Evolutionary conservation across 2,329 filamentous ascomycete genomes (phyloP).

Genomic region (Ophiostoma piceae): DNA sequence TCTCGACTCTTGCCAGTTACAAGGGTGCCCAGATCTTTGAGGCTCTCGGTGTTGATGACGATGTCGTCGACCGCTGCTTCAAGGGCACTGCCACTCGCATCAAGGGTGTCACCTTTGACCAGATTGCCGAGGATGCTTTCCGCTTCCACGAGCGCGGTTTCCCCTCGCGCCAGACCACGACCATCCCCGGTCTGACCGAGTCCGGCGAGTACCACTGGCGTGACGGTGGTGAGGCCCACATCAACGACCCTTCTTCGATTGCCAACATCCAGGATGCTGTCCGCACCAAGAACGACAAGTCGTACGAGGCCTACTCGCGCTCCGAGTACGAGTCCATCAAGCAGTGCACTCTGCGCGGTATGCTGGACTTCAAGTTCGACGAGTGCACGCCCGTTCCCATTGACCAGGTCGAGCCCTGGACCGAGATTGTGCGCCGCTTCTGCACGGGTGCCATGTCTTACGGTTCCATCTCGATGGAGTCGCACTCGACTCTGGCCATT

Average conservation of each 20-base stretch:
- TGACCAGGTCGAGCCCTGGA: conserved; percentile 97
- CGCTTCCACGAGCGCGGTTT: conserved; percentile 92
- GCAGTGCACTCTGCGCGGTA: conserved; percentile 86
- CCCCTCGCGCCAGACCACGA: conserved; percentile 70
- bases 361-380: conserved; percentile 95
- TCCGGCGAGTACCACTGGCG: conserved; percentile 98
- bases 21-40: conserved; percentile 98
- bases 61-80: conserved; percentile 90
- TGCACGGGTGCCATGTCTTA: conserved; percentile 98
- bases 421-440: conserved; percentile 92
- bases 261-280: conserved; percentile 97
- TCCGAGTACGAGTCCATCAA: conserved; percentile 96
- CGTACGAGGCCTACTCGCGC: conserved; percentile 91
- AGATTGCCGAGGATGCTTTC: conserved; percentile 90
- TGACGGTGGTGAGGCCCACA: conserved; percentile 88
- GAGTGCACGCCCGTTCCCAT: conserved; percentile 80
- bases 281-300: conserved; percentile 95
- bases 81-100: conserved; percentile 90
- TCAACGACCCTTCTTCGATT: conserved; percentile 92
- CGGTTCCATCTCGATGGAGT: conserved; percentile 97
- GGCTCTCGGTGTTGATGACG: conserved; percentile 86
- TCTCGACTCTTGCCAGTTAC: conserved; percentile 91
- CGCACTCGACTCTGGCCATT: conserved; percentile 89
- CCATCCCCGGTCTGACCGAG: conserved; percentile 76
- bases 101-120: conserved; percentile 86